A percentile compares a stretch with the other conserved stretches of the same genome.
Evolutionary conservation across 805 yeast species (phyloP).

Genomic region (Brettanomyces sp.): DNA sequence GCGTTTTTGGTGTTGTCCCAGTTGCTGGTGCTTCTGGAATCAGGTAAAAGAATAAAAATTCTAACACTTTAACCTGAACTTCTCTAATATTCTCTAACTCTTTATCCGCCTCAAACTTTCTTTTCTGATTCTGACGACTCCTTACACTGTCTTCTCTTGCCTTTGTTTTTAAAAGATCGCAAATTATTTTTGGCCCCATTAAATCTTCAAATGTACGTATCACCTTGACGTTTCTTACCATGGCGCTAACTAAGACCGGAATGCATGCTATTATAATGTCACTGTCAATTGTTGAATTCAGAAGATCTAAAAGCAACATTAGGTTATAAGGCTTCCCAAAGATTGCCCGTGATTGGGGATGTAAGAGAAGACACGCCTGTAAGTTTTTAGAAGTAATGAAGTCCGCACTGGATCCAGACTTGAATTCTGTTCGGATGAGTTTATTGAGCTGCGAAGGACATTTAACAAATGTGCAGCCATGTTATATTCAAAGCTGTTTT

Average conservation of each 20-base stretch:
- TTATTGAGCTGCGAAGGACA: not conserved
- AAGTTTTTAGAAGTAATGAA: slow-evolving; percentile 26
- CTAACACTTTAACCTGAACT: slow-evolving; percentile 55
- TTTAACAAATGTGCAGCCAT: slow-evolving; percentile 24
- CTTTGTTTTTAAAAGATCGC: slow-evolving; percentile 29
- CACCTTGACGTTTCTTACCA: slow-evolving; percentile 48
- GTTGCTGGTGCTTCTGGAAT: slow-evolving; percentile 41
- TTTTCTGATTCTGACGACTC: too few relatives aligned
- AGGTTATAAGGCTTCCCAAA: slow-evolving; percentile 35
- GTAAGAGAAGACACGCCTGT: slow-evolving; percentile 55
- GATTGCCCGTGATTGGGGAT: slow-evolving; percentile 42
- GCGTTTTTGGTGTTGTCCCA: not conserved
- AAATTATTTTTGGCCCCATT: slow-evolving; percentile 45
- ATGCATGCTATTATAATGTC: slow-evolving; percentile 31
- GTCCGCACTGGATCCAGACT: too few relatives aligned
- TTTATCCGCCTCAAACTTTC: not conserved
- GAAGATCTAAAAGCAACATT: slow-evolving; percentile 23
- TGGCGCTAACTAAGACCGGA: slow-evolving; percentile 46
- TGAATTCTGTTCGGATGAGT: too few relatives aligned
- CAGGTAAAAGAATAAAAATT: slow-evolving; percentile 60
- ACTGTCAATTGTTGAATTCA: slow-evolving; percentile 12
- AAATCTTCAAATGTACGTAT: slow-evolving; percentile 50
- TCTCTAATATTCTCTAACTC: slow-evolving; percentile 24
- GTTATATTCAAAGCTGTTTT: slow-evolving; percentile 46
- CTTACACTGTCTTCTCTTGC: not conserved